A percentile compares a stretch with the other conserved stretches of the same genome.
These are phyloP conservation scores for Macrophomina pseudophaseolina DNA, from an alignment of 2,329 filamentous ascomycete species.

Conservation along the genomic window DNA sequence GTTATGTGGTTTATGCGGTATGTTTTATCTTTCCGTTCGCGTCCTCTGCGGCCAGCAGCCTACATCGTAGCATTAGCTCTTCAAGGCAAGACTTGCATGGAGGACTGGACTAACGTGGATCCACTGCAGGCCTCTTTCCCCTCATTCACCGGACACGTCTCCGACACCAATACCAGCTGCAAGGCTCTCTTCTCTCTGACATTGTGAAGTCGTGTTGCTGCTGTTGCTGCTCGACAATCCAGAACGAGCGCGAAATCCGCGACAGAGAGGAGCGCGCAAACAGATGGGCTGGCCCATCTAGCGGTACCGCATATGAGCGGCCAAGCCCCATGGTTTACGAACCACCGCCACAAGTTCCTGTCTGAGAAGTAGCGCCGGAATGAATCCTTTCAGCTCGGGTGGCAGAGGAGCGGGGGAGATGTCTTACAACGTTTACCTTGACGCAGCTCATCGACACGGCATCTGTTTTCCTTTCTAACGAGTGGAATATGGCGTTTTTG, in stretches of 20 bases:
- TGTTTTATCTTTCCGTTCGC: constrained; percentile 14
- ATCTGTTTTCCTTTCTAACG: constrained; percentile 2
- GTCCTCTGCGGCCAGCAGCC: background rate
- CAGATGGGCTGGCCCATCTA: constrained; percentile 45
- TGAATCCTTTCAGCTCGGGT: background rate
- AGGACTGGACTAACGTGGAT: background rate
- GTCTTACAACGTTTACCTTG: background rate
- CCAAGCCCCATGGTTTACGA: constrained; percentile 42
- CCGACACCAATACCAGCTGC: constrained; percentile 51
- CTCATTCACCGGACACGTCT: constrained; percentile 46
- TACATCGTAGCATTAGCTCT: background rate
- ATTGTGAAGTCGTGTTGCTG: constrained; percentile 46
- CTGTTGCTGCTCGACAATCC: constrained; percentile 48
- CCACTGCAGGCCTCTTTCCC: constrained; percentile 39
- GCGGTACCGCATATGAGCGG: constrained; percentile 39
- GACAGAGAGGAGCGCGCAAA: constrained; percentile 49
- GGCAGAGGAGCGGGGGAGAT: background rate
- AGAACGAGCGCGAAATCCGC: constrained; percentile 53
- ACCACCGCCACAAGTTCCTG: background rate
- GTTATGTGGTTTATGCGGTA: constrained; percentile 44
- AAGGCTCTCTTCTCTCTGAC: constrained; percentile 45
- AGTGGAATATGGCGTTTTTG: constrained; percentile 14
- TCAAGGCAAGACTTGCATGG: background rate
- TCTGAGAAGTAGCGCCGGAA: background rate
- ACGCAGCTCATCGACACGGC: background rate